These are phyloP conservation scores for Agrocybe chaxingu DNA, from an alignment of 768 basidiomycete genomes.

Conservation along the genomic window DNA sequence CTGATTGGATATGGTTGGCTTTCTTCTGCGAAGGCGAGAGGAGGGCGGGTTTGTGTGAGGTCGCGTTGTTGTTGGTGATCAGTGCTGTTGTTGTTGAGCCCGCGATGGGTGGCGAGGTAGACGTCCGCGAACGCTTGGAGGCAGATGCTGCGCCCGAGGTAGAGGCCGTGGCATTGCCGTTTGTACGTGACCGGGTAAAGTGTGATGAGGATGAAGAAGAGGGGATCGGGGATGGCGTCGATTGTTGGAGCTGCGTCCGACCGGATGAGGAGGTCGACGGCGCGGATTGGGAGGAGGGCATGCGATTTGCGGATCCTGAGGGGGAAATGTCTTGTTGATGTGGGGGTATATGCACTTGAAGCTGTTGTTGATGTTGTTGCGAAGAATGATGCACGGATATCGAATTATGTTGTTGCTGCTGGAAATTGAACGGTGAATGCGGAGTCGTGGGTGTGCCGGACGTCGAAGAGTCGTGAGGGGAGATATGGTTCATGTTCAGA, in stretches of 20 bases:
- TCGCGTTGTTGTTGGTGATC: not conserved
- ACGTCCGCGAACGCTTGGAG: conserved; percentile 11
- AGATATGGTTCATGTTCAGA: conserved; percentile 1
- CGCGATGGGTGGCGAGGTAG: conserved; percentile 4
- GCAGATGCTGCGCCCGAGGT: conserved; percentile 10
- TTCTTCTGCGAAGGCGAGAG: conserved; percentile 86
- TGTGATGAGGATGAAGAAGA: conserved; percentile 20
- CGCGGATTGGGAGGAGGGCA: conserved; percentile 17
- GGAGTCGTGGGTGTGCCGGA: conserved; percentile 11
- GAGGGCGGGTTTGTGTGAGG: conserved; percentile 40
- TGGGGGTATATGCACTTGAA: conserved; percentile 18
- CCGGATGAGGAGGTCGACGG: conserved; percentile 2
- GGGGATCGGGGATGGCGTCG: conserved; percentile 5
- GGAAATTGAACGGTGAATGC: conserved; percentile 12
- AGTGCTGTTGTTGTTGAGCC: conserved; percentile 7
- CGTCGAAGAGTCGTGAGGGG: conserved; percentile 8
- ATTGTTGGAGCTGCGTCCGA: conserved; percentile 1
- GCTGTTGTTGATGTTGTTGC: conserved; percentile 13
- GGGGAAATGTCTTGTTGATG: conserved; percentile 10
- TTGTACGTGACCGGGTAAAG: conserved; percentile 3
- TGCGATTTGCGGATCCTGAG: conserved; percentile 11
- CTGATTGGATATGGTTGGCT: conserved; percentile 90
- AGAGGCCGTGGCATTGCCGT: conserved; percentile 12
- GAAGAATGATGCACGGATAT: not conserved
- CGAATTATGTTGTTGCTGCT: conserved; percentile 9